phyloP scores from a whole-genome alignment of 441 rosid species.

The Pelargonium australe region DNA sequence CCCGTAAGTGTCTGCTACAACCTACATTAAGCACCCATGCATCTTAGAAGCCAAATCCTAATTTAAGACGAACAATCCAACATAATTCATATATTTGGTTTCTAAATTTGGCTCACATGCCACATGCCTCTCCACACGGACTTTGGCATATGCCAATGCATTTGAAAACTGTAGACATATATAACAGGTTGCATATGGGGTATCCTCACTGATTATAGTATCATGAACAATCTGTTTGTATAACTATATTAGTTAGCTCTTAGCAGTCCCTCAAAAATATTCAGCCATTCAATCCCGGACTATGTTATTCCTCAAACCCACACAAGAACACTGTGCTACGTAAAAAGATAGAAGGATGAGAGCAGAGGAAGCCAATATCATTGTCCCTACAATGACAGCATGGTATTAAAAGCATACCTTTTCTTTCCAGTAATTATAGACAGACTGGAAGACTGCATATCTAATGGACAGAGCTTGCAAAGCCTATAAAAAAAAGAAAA shows the following conservation, averaged over 20 bases:
- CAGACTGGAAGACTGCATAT: constrained; percentile 61
- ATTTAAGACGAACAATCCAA: no score
- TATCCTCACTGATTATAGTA: neutral
- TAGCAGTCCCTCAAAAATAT: neutral
- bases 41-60: no score
- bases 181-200: no score
- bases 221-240: neutral
- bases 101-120: no score
- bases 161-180: no score
- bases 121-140: no score
- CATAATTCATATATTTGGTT: no score
- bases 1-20: no score
- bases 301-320: neutral
- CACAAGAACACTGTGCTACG: neutral
- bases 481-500: constrained; percentile 42
- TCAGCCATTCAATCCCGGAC: neutral
- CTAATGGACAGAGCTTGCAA: constrained; percentile 56
- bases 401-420: constrained; percentile 45
- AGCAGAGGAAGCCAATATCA: neutral
- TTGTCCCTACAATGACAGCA: constrained; percentile 7
- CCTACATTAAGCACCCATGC: no score
- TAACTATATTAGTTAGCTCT: neutral
- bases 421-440: constrained; percentile 81
- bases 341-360: neutral
- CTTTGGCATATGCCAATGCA: no score